Evolutionary conservation across 345 rosid species (phyloP).

Genomic region (Abelmoschus esculentus): DNA sequence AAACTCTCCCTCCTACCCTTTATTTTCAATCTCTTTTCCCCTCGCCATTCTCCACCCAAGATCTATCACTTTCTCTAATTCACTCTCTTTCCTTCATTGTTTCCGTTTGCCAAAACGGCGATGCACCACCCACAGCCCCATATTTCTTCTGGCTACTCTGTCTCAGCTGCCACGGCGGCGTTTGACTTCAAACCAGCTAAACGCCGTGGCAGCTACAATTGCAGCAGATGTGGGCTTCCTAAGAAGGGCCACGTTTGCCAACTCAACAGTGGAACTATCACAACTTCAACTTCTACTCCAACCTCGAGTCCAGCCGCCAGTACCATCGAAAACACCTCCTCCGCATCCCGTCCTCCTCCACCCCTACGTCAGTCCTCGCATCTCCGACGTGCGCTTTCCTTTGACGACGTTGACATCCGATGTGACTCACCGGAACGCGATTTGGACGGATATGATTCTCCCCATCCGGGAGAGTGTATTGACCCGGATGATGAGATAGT

Average conservation of each 20-base stretch:
- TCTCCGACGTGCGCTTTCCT: conserved; percentile 77
- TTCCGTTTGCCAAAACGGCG: neutral
- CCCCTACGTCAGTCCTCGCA: conserved; percentile 50
- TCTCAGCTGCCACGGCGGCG: conserved; percentile 29
- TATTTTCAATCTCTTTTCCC: conserved; percentile 7
- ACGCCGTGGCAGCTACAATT: conserved; percentile 84
- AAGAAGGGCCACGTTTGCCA: conserved; percentile 84
- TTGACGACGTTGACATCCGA: conserved; percentile 56
- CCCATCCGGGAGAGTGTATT: conserved; percentile 37
- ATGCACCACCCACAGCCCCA: conserved; percentile 43
- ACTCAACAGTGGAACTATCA: conserved; percentile 7
- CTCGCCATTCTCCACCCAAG: neutral
- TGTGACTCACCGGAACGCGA: conserved; percentile 39
- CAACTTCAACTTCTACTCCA: conserved; percentile 18
- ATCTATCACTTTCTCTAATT: neutral
- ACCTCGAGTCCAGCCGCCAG: conserved; percentile 26
- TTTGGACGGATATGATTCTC: conserved; percentile 12
- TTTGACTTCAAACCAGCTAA: conserved; percentile 40
- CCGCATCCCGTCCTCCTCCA: conserved; percentile 22
- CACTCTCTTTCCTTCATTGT: neutral
- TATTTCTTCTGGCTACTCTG: conserved; percentile 30
- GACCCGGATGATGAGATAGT: conserved; percentile 24
- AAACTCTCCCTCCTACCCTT: conserved; percentile 26
- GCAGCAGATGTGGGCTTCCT: conserved; percentile 95
- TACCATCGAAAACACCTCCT: conserved; percentile 21